Base-by-base conservation (phyloP, 1,284 basidiomycete genomes). In the Cutaneotrichosporon cavernicola region DNA sequence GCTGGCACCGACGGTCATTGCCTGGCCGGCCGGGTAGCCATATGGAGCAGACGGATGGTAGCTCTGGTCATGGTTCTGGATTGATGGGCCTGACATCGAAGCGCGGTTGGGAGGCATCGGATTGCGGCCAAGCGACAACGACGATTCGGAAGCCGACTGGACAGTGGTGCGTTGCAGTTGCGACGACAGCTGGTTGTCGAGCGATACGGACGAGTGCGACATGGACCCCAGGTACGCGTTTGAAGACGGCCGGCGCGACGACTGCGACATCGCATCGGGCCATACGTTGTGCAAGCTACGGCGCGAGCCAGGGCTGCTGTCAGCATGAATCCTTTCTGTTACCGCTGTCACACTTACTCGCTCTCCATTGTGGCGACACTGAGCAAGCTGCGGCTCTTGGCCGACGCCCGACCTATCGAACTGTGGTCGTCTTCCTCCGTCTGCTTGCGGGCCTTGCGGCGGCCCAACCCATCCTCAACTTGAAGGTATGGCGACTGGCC, bases 361-460 rank as follows among this genome's bases (percentile, higher is more conserved):
- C 76, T 78, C 60, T 81, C 79, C 18, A 81, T 67, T 0, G 78
- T 80, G 1, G 72, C 76, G 14, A 80, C 69, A 0, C 76, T 78
- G 51, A 80, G 61, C 10, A 72, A 68, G 67, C 76, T 76, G 26
- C 77, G 65, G 60, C 73, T 78, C 62, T 69, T 65, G 60, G 89
- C 82, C 70, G 89, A 90, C 69, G 88, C 87, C 34, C 91, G 83
- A 71, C 92, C 91, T 47, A 90, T 90, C 38, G 90, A 92, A 62
- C 90, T 92, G 78, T 91, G 90, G 77, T 92, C 91, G 76, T 93
- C 91, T 76, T 93, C 91, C 69, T 86, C 88, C 72, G 91, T 89
- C 74, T 89, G 84, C 74, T 89, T 86, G 70, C 92, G 86, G 65
- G 88, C 89, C 82, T 93, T 94, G 61, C 86, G 80, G 58, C 91